Percentiles rank a stretch among this genome's conserved stretches.
Conservation (phyloP, 148 eudicot species). For the Simmondsia chinensis region DNA sequence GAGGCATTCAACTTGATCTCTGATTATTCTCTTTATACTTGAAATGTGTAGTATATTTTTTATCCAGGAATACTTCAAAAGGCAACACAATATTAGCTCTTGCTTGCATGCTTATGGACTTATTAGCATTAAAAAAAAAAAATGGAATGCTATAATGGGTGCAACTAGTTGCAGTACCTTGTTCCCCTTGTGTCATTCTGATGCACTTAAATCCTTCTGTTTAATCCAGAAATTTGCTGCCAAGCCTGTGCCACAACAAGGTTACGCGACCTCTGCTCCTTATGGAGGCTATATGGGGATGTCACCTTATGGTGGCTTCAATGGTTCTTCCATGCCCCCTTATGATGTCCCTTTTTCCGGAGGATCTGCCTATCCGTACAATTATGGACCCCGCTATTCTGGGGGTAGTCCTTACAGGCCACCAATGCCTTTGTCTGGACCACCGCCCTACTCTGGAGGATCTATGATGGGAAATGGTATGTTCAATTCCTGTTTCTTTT, state of each 20-base stretch:
- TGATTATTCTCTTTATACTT: too few species aligned
- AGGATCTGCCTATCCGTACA: slow-evolving; percentile 69
- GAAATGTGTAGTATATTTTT: too few species aligned
- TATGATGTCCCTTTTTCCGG: slow-evolving; percentile 78
- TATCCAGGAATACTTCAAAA: too few species aligned
- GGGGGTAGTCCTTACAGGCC: slow-evolving; percentile 91
- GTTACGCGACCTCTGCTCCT: slow-evolving; percentile 53
- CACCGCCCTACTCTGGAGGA: slow-evolving; percentile 69
- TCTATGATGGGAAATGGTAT: slow-evolving; percentile 73
- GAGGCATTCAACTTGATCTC: too few species aligned
- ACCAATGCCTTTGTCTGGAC: slow-evolving; percentile 59
- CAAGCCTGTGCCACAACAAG: slow-evolving; percentile 63
- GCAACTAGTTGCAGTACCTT: too few species aligned
- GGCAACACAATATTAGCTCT: too few species aligned
- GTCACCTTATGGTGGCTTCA: slow-evolving; percentile 75
- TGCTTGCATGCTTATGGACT: too few species aligned
- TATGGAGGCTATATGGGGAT: slow-evolving; percentile 72
- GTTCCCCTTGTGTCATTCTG: not conserved
- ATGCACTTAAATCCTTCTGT: not conserved
- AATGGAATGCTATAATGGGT: too few species aligned
- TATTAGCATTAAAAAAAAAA: too few species aligned
- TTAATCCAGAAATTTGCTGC: slow-evolving; percentile 63
- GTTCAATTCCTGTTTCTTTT: not conserved
- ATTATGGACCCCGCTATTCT: slow-evolving; percentile 55
- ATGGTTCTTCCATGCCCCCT: slow-evolving; percentile 66